Percentiles rank a stretch among this genome's conserved stretches.
phyloP scores from a whole-genome alignment of 768 basidiomycete genomes.

The Amanita fuliginea region DNA sequence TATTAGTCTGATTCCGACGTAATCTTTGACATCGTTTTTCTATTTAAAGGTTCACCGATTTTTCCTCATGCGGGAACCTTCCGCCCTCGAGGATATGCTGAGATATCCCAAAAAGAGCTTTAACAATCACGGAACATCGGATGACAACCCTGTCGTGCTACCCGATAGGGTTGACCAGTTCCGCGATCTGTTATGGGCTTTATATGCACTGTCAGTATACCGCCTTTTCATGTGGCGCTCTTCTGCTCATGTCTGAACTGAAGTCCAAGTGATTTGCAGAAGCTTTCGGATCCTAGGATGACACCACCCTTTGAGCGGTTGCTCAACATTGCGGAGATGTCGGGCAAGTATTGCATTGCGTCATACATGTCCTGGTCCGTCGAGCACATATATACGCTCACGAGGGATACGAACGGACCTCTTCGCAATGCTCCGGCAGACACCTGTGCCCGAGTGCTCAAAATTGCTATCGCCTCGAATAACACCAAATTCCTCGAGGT shows the following conservation, averaged over 20 bases:
- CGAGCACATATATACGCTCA: constrained; percentile 25
- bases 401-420: constrained; percentile 19
- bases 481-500: constrained; percentile 36
- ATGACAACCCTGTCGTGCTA: constrained; percentile 24
- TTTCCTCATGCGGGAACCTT: constrained; percentile 29
- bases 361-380: constrained; percentile 34
- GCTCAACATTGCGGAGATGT: constrained; percentile 33
- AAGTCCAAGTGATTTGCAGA: constrained; percentile 30
- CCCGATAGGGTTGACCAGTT: constrained; percentile 34
- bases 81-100: constrained; percentile 31
- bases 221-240: background rate
- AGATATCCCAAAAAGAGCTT: constrained; percentile 19
- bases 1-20: background rate
- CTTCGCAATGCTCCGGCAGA: constrained; percentile 19
- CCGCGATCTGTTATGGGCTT: constrained; percentile 36
- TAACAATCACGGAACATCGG: constrained; percentile 16
- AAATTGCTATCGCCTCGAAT: constrained; percentile 38
- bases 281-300: constrained; percentile 8
- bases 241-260: background rate
- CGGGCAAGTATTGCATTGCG: constrained; percentile 36
- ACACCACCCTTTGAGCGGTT: constrained; percentile 26
- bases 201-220: constrained; percentile 33
- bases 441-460: constrained; percentile 34
- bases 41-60: constrained; percentile 31
- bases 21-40: background rate